These are phyloP conservation scores for Xylaria intraflava DNA, from an alignment of 495 filamentous ascomycete genomes.

Conservation along the genomic window DNA sequence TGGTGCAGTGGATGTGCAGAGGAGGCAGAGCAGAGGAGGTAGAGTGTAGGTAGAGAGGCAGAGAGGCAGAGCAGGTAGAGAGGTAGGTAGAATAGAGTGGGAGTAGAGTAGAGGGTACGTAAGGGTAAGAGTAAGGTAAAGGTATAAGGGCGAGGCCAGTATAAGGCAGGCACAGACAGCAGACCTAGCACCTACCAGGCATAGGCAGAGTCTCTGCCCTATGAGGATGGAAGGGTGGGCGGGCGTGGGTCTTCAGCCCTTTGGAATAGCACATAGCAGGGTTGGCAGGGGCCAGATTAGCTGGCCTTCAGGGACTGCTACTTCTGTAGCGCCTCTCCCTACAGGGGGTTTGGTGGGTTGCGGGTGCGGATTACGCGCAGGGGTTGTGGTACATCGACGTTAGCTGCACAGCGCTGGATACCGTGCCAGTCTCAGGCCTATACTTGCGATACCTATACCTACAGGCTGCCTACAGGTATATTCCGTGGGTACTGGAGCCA, in stretches of 20 bases:
- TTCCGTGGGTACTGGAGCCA: no score
- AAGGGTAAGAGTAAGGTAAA: background rate
- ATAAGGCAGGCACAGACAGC: background rate
- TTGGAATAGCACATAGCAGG: slow-evolving; percentile 4
- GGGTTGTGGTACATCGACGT: slow-evolving; percentile 6
- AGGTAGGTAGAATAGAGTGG: background rate
- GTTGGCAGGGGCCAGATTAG: slow-evolving; percentile 4
- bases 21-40: background rate
- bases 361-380: slow-evolving; percentile 11
- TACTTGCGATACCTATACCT: no score
- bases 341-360: slow-evolving; percentile 4
- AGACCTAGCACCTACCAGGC: no score
- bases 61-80: background rate
- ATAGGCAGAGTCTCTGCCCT: slow-evolving; percentile 6
- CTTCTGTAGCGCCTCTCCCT: background rate
- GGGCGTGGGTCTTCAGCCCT: slow-evolving; percentile 10
- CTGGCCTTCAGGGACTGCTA: background rate
- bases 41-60: slow-evolving; percentile 1
- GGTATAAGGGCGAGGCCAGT: background rate
- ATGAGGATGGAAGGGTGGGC: slow-evolving; percentile 7
- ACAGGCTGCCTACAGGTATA: no score
- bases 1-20: background rate
- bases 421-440: no score
- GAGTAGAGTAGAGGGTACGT: background rate
- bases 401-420: background rate